Evolutionary conservation across 192 early-diverging fungal species (phyloP), one percentile per base, ranked within the genome.

Genomic region (Dissophora ornata): DNA sequence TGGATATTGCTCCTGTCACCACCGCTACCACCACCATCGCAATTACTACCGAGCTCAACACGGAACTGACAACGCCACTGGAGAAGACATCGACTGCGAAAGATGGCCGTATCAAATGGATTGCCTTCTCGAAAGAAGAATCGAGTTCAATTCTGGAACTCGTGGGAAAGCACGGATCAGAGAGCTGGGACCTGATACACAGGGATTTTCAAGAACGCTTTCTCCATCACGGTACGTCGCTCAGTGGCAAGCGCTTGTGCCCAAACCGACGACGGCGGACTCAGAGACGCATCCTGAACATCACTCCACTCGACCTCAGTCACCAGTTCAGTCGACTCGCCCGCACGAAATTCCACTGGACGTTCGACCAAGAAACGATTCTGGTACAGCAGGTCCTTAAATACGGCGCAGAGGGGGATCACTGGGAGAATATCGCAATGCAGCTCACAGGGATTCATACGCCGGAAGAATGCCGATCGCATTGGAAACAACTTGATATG

Each of bases 401-500:
- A 10, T 38, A 34, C 32, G 70, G 70, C 18, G 44, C 49, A 16
- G 69, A 58, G 9, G 55, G 34, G 6, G 36, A 38, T 15, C 41
- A 62, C 2, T 71, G 69, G 62, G 30, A 51, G 12, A 40, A 47
- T 29, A 65, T 60, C 28, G 70, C 70, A 0, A 9, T 13, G 36
- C 25, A 30, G 21, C 19, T 24, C 4, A 30, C 56, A 4, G 62
- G 70, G 13, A 19, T 59, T 7, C 70, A 59, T 25, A 59, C 70
- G 0, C 24, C 62, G 0, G 41, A 41, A 36, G 70, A 64, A 47
- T 74, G 70, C 29, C 55, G 70, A 1, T 29, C 62, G 1, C 70
- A 47, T 19, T 74, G 70, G 70, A 74, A 74, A 25, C 40, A 65
- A 18, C 62, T 74, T 6, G 62, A 74, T 40, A 74, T 74, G 62